phyloP scores from a whole-genome alignment of 495 filamentous ascomycete genomes.

The Penicillium bovifimosum region DNA sequence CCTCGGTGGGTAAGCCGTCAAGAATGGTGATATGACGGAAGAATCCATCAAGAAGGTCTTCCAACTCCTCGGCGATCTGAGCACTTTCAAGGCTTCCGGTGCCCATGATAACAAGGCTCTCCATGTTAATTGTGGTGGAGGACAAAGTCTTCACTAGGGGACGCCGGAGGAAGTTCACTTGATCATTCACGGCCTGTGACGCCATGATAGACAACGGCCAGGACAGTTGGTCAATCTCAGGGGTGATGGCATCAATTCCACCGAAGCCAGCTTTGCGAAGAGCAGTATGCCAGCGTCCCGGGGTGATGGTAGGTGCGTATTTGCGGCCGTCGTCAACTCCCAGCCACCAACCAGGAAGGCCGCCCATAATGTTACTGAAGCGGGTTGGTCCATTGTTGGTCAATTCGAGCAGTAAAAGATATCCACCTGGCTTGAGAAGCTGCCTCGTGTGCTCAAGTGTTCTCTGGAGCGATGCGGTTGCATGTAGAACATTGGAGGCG shows the following conservation, averaged over 20 bases:
- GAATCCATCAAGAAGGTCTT: too few species aligned
- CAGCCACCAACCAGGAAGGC: conserved; percentile 25
- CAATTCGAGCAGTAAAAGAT: background rate
- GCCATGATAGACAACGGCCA: conserved; percentile 29
- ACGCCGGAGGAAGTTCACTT: conserved; percentile 18
- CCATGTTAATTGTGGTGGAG: too few species aligned
- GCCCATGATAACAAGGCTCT: too few species aligned
- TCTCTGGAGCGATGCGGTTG: conserved; percentile 5
- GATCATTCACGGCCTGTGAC: conserved; percentile 40
- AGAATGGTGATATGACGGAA: too few species aligned
- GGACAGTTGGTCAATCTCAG: background rate
- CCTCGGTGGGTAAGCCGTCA: too few species aligned
- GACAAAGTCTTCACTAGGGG: too few species aligned
- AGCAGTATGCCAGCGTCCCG: conserved; percentile 30
- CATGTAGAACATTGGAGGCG: conserved; percentile 17
- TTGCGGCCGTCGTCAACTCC: conserved; percentile 13
- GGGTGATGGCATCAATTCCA: conserved; percentile 35
- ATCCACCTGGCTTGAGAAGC: conserved; percentile 47
- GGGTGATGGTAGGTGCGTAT: conserved; percentile 6
- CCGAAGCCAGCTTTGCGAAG: conserved; percentile 39
- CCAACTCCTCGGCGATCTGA: too few species aligned
- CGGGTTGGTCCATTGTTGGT: too few species aligned
- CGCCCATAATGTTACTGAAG: conserved; percentile 4
- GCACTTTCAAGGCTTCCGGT: too few species aligned
- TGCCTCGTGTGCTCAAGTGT: conserved; percentile 3